A percentile compares a stretch with the other conserved stretches of the same genome.
Evolutionary conservation across 2,329 filamentous ascomycete species (phyloP).

Genomic region (Neophaeococcomyces aloes): DNA sequence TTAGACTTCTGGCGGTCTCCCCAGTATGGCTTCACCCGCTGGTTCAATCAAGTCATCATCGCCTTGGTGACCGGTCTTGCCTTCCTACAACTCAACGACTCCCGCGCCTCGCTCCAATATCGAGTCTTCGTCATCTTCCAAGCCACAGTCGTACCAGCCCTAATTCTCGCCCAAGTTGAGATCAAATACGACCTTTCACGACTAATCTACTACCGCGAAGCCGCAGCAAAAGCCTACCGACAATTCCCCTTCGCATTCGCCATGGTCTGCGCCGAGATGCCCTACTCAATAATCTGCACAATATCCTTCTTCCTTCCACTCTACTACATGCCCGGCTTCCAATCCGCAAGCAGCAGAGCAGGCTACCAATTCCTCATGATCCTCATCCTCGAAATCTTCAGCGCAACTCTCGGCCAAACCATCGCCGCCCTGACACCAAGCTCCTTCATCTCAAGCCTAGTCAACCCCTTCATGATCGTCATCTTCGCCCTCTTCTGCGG

Average conservation of each 20-base stretch:
- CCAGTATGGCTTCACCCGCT: constrained; percentile 78
- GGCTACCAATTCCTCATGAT: constrained; percentile 84
- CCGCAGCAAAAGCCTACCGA: constrained; percentile 76
- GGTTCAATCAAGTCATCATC: constrained; percentile 75
- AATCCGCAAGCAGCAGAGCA: constrained; percentile 51
- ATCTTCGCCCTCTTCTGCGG: constrained; percentile 79
- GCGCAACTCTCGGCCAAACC: constrained; percentile 66
- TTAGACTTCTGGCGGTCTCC: constrained; percentile 74
- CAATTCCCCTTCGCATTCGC: constrained; percentile 66
- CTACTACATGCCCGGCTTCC: constrained; percentile 75
- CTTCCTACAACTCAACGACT: constrained; percentile 67
- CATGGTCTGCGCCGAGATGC: constrained; percentile 74
- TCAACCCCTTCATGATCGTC: constrained; percentile 75
- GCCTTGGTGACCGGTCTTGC: constrained; percentile 68
- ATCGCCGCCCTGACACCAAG: constrained; percentile 68
- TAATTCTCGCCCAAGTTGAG: constrained; percentile 76
- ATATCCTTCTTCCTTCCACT: constrained; percentile 71
- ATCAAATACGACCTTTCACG: constrained; percentile 72
- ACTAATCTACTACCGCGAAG: constrained; percentile 75
- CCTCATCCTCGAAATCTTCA: constrained; percentile 73
- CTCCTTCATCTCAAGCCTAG: constrained; percentile 65
- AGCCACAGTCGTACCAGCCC: constrained; percentile 65
- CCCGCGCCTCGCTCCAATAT: constrained; percentile 67
- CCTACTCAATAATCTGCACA: constrained; percentile 71
- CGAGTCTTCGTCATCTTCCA: constrained; percentile 87